phyloP scores from a whole-genome alignment of 805 yeast species.

The Babjeviella inositovora region DNA sequence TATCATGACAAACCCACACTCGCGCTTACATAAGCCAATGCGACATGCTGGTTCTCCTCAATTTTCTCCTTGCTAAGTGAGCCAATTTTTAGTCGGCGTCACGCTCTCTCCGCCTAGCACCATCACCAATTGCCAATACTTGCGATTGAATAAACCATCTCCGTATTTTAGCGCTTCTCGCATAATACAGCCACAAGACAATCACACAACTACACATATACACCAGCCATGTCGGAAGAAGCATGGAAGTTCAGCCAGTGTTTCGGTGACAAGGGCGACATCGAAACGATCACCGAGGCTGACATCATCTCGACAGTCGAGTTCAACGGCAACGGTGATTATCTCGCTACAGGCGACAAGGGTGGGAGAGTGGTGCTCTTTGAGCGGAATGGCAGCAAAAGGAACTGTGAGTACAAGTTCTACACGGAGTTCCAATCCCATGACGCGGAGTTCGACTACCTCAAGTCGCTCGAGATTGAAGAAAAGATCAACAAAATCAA shows the following conservation, averaged over 20 bases:
- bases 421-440: slow-evolving; percentile 96
- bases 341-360: slow-evolving; percentile 93
- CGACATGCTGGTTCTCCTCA: too few species aligned
- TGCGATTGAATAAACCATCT: too few species aligned
- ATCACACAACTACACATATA: neutral
- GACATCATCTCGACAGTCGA: slow-evolving; percentile 96
- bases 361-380: slow-evolving; percentile 96
- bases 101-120: too few species aligned
- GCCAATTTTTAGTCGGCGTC: too few species aligned
- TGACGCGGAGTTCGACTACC: slow-evolving; percentile 96
- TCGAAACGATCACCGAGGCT: slow-evolving; percentile 89
- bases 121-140: too few species aligned
- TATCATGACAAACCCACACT: too few species aligned
- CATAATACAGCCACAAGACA: neutral
- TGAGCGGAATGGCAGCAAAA: slow-evolving; percentile 67
- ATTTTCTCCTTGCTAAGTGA: too few species aligned
- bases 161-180: too few species aligned
- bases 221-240: slow-evolving; percentile 5
- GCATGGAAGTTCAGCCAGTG: slow-evolving; percentile 89
- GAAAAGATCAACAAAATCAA: slow-evolving; percentile 96
- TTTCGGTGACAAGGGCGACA: slow-evolving; percentile 97
- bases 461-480: slow-evolving; percentile 91
- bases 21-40: too few species aligned
- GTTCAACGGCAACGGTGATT: slow-evolving; percentile 89
- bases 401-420: slow-evolving; percentile 86